Base-by-base conservation (phyloP, 306 rosid species). In the Cucurbita ficifolia region DNA sequence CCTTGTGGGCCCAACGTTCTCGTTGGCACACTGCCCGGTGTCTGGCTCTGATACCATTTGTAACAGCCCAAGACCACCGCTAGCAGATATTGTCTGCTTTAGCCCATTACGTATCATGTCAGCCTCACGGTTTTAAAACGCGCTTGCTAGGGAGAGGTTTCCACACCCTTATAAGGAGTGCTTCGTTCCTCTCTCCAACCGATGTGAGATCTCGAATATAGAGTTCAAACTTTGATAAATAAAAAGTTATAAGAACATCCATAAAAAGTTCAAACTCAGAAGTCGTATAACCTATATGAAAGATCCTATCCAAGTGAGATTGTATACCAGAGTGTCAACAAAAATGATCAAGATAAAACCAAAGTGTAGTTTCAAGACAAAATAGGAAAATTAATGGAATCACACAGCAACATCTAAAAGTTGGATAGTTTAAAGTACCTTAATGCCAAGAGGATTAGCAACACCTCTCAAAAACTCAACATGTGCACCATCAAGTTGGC, bases 401-500 rank as follows among this genome's bases (percentile, higher is more conserved):
- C 17, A 62, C 19, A 12, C 17, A 10, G 10, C 35, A 48, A 54
- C 48, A n/a, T 10, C 12, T 10, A 38, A 50, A 75, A 16, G 18
- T 8, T 29, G 39, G 39, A 51, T 6, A 50, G 46, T 12, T 24
- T 0, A 16, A 71, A 61, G 70, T 75, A 82, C 85, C 83, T 83
- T 79, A 73, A 83, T 67, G 53, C 86, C 83, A 29, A 82, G 76
- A 45, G 83, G 86, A 82, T 82, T 82, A 40, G 83, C 78, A 60
- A 82, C 75, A 46, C 86, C 86, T 73, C 81, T 76, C 79, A 82
- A 59, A 54, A 82, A 82, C 79, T 82, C 86, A 43, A 82, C 83
- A 22, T 82, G 86, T n/a, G 81, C 81, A 29, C 83, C 83, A 17
- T 79, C 86, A 9, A 82, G 86, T 74, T 82, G 83, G 45, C 83